Base-by-base conservation (phyloP, 176 grass and related monocot species). In the Rhynchospora breviuscula region DNA sequence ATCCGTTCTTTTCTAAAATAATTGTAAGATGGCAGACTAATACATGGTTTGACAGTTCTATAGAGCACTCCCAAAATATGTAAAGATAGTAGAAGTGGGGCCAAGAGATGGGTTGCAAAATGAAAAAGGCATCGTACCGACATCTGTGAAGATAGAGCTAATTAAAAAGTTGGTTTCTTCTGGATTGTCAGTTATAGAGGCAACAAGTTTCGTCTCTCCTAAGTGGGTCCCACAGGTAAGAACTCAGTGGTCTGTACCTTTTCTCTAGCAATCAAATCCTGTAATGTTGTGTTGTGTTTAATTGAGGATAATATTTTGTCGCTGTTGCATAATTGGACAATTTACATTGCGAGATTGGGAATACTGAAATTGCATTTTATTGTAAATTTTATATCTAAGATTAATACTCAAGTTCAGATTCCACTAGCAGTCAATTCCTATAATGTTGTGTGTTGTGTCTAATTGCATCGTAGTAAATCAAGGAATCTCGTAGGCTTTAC, bases 211-310 rank as follows among this genome's bases (percentile, higher is more conserved):
- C 18, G 89, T 94, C 33, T 97, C 95, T 81, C 95, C 92, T 81
- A 97, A 97, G 89, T 97, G 92, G 95, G 92, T 97, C 46, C 92
- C 90, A 29, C 92, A 97, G 95, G 95, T 97, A 92, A 78, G 58
- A 31, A 47, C 48, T 19, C 62, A 23, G 1, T 26, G 56, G 9
- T 43, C 73, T 15, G 35, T 21, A 9, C 52, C 53, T 45, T 2
- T 15, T 7, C 21, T 48, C 15, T 79, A 29, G 54, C 11, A 62
- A 63, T 13, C 58, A 69, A 59, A 72, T 81, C 43, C 17, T 56
- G 53, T 58, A 58, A 54, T 29, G 14, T 2, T 83, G 45, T 58
- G 3, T 0, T 59, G 48, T 84, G 52, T 31, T 43, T 25, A 57
- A 57, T 4, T 69, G 61, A 46, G 51, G 18, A 58, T 45, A 15